Conservation (phyloP, 2,329 filamentous ascomycete species). For the Colletotrichum limetticola region DNA sequence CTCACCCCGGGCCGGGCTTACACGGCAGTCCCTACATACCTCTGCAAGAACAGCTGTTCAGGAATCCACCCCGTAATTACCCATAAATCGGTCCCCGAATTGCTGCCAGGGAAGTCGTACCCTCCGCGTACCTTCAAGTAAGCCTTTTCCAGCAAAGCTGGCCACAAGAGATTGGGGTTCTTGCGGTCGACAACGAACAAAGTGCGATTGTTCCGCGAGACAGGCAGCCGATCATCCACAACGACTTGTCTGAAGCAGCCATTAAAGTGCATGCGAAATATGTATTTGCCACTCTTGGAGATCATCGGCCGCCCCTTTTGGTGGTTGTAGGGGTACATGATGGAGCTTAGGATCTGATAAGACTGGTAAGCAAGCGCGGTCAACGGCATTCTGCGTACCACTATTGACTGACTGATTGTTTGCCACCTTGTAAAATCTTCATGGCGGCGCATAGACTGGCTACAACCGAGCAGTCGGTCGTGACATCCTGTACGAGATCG, state of each 20-base stretch:
- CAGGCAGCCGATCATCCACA: slow-evolving; percentile 89
- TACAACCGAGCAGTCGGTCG: slow-evolving; percentile 96
- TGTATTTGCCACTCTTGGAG: slow-evolving; percentile 87
- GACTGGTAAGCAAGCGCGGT: not conserved
- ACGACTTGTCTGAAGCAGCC: slow-evolving; percentile 88
- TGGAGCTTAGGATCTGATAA: slow-evolving; percentile 72
- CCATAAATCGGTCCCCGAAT: slow-evolving; percentile 95
- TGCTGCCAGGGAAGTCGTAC: slow-evolving; percentile 97
- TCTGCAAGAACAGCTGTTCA: slow-evolving; percentile 91
- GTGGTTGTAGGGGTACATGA: slow-evolving; percentile 81
- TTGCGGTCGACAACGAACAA: slow-evolving; percentile 89
- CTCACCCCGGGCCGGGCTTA: not conserved
- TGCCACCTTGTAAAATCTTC: slow-evolving; percentile 74
- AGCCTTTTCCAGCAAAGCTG: slow-evolving; percentile 92
- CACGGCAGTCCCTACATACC: slow-evolving; percentile 50
- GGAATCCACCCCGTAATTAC: slow-evolving; percentile 96
- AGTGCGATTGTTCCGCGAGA: slow-evolving; percentile 77
- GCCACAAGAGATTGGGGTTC: slow-evolving; percentile 87
- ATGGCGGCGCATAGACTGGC: slow-evolving; percentile 90
- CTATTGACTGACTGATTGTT: slow-evolving; percentile 68
- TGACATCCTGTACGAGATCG: slow-evolving; percentile 94
- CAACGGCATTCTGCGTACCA: not conserved
- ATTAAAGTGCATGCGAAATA: slow-evolving; percentile 95
- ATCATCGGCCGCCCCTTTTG: slow-evolving; percentile 65
- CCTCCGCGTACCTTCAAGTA: slow-evolving; percentile 95